Conservation (phyloP, 2,329 filamentous ascomycete species). For the Exophiala sideris region DNA sequence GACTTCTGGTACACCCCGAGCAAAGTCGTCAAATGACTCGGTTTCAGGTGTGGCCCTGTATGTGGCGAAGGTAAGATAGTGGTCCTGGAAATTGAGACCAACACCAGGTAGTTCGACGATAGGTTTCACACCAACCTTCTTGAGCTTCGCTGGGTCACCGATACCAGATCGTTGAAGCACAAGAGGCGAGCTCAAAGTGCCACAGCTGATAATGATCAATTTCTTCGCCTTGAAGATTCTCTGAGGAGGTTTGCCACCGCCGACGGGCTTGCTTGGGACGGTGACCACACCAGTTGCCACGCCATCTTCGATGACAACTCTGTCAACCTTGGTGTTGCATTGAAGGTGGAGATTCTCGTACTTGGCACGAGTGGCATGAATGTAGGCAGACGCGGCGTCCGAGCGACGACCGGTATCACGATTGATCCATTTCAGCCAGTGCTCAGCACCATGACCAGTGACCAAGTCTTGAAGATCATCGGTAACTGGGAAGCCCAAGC, state of each 20-base stretch:
- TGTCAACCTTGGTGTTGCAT: conserved; percentile 74
- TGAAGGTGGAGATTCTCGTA: conserved; percentile 69
- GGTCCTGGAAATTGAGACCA: conserved; percentile 73
- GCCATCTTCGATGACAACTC: conserved; percentile 70
- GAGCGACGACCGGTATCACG: conserved; percentile 63
- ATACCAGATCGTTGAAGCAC: conserved; percentile 74
- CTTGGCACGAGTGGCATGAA: conserved; percentile 70
- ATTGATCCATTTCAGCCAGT: conserved; percentile 86
- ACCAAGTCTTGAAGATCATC: conserved; percentile 72
- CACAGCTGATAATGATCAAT: conserved; percentile 70
- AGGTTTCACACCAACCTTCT: conserved; percentile 64
- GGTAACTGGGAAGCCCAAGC: conserved; percentile 69
- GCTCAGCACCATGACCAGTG: conserved; percentile 64
- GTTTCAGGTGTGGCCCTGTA: conserved; percentile 71
- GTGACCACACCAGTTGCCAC: conserved; percentile 69
- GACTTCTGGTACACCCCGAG: conserved; percentile 67
- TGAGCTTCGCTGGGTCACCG: conserved; percentile 69
- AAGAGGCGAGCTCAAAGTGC: conserved; percentile 69
- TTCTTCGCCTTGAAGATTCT: conserved; percentile 66
- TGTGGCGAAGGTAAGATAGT: conserved; percentile 68
- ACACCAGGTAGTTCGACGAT: conserved; percentile 70
- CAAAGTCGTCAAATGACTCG: conserved; percentile 78
- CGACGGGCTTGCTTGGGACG: conserved; percentile 66
- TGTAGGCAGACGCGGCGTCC: conserved; percentile 73
- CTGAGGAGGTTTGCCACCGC: conserved; percentile 48